Evolutionary conservation across 345 rosid genomes (phyloP), one percentile per base, ranked within the genome.

Genomic region (Diplotaxis tenuifolia): DNA sequence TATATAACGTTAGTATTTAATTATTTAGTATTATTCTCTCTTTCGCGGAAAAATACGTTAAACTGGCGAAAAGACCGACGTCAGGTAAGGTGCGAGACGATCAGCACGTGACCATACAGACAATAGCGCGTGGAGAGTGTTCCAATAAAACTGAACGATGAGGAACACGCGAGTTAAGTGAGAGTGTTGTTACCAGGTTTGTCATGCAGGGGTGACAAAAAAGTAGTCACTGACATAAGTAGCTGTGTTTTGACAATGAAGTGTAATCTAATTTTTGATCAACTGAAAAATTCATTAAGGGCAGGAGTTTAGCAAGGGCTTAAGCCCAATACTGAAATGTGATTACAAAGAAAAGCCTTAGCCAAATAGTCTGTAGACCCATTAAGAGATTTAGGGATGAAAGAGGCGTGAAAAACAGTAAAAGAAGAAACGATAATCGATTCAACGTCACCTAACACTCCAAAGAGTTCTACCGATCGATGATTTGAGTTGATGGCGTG

Each of bases 161-260:
- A 18, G 1, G 1, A 19, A 7, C 52, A 64, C 71, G 68, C 32
- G 56, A 6, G 67, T 32, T 5, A 14, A 0, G 11, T 36, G 75
- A 70, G 75, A 47, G 47, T 70, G 47, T n/a, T 47, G 1, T 27
- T 18, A 3, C 0, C n/a, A 0, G 0, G 11, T 36, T 49, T 58
- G 72, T 77, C 80, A 59, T 59, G 2, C 67, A 77, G 50, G 38
- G 65, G 72, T 77, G 77, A 77, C 59, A 77, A 73, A 67, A 77
- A 77, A 66, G 61, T 68, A 72, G 73, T 77, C 74, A 65, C 67
- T 73, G 66, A 78, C 78, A 72, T 57, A 73, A 78, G 81, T 73
- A 78, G 81, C 81, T 73, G 81, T 73, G 78, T 77, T 76, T 78
- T 67, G 78, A 78, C 67, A 75, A 65, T 73, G 78, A 73, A 68